Evolutionary conservation across 225 moss, liverwort and hornwort species (phyloP).

Genomic region (Antitrichia curtipendula): DNA sequence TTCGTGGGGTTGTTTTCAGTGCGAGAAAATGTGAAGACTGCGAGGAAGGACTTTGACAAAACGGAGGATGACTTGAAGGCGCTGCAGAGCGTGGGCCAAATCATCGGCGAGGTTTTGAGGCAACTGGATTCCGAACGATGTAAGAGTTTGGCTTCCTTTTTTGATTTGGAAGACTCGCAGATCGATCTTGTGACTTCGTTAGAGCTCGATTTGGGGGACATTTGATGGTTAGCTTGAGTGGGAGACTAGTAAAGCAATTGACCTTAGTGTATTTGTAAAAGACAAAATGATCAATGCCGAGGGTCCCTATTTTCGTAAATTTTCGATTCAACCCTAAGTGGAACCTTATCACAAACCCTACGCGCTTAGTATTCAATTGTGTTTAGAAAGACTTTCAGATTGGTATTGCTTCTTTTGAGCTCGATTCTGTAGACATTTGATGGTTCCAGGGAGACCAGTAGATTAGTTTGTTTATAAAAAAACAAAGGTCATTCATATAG

Average conservation of each 20-base stretch:
- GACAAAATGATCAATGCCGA: neutral
- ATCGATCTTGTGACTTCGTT: neutral
- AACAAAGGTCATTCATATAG: neutral
- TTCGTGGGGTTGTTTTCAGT: slow-evolving; percentile 13
- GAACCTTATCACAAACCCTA: neutral
- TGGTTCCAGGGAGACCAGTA: neutral
- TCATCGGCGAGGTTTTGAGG: slow-evolving; percentile 88
- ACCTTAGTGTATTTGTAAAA: neutral
- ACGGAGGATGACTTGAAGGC: slow-evolving; percentile 98
- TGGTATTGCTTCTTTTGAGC: neutral
- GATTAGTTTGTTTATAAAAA: neutral
- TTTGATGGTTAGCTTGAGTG: neutral
- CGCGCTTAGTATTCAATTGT: neutral
- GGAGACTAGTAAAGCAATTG: neutral
- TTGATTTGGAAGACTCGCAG: neutral
- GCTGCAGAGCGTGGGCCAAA: slow-evolving; percentile 91
- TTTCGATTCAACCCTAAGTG: neutral
- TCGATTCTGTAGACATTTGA: neutral
- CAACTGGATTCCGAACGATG: slow-evolving; percentile 89
- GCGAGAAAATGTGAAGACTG: slow-evolving; percentile 72
- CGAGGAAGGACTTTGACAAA: slow-evolving; percentile 86
- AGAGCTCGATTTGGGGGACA: neutral
- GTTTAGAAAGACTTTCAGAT: neutral
- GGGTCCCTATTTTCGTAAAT: neutral
- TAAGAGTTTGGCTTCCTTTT: slow-evolving; percentile 14